These are phyloP conservation scores for Aspergillus pseudotamarii DNA, from an alignment of 2,329 filamentous ascomycete species.

Conservation along the genomic window DNA sequence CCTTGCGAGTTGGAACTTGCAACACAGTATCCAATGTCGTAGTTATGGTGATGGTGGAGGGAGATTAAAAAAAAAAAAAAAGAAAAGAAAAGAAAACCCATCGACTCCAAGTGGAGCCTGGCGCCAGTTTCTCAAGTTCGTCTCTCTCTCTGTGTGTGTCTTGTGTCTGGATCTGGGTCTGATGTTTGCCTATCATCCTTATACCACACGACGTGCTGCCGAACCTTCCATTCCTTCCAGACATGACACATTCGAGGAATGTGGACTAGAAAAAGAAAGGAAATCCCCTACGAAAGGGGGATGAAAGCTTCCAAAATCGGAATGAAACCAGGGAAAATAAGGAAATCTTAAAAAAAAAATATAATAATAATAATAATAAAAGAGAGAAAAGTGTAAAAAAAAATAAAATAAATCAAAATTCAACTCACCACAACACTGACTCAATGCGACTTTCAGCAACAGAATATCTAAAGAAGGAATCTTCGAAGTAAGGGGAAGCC, in stretches of 20 bases:
- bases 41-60: background rate
- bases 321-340: background rate
- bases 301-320: background rate
- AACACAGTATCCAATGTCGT: background rate
- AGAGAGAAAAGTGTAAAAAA: background rate
- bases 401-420: background rate
- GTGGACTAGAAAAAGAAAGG: background rate
- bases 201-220: background rate
- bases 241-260: constrained; percentile 6
- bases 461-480: constrained; percentile 1
- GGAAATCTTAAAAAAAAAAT: background rate
- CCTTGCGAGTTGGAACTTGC: background rate
- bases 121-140: background rate
- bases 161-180: background rate
- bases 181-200: background rate
- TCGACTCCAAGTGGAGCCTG: background rate
- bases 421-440: background rate
- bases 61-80: background rate
- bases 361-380: too few relatives aligned
- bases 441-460: background rate
- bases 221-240: constrained; percentile 1
- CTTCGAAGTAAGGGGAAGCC: background rate
- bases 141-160: background rate
- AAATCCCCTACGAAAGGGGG: background rate
- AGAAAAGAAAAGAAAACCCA: background rate